A percentile compares a stretch with the other conserved stretches of the same genome.
Conservation (phyloP, 768 basidiomycete genomes). For the Suillus decipiens region DNA sequence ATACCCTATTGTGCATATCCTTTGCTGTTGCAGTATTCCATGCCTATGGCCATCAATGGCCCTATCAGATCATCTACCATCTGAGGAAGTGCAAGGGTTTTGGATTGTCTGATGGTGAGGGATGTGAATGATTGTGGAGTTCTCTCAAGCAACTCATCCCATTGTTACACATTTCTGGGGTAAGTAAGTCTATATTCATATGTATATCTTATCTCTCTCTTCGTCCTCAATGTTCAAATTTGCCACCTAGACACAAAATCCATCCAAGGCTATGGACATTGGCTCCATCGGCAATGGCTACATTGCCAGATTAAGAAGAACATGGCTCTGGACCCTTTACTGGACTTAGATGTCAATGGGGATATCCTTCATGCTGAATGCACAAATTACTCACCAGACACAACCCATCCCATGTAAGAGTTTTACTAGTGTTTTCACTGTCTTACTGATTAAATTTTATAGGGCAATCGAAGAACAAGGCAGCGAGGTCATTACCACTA, state of each 20-base stretch:
- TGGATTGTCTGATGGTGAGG: too few species aligned
- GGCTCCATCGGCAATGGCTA: constrained; percentile 5
- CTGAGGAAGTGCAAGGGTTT: too few species aligned
- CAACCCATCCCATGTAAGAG: constrained; percentile 9
- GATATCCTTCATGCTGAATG: constrained; percentile 1
- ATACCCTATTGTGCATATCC: constrained; percentile 11
- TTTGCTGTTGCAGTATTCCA: too few species aligned
- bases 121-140: too few species aligned
- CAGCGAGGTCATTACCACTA: constrained; percentile 6
- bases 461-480: constrained; percentile 10
- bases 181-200: constrained; percentile 10
- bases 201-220: neutral
- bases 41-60: too few species aligned
- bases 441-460: neutral
- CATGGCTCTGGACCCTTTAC: neutral
- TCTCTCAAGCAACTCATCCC: too few species aligned
- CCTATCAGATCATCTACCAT: too few species aligned
- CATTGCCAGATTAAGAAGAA: constrained; percentile 1
- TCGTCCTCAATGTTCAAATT: constrained; percentile 16
- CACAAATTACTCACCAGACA: constrained; percentile 11
- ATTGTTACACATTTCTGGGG: too few species aligned
- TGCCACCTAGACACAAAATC: constrained; percentile 3
- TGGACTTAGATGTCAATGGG: neutral
- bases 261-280: constrained; percentile 6
- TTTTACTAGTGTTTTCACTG: neutral